Base-by-base conservation (phyloP, 306 rosid species). In the Canavalia ensiformis region DNA sequence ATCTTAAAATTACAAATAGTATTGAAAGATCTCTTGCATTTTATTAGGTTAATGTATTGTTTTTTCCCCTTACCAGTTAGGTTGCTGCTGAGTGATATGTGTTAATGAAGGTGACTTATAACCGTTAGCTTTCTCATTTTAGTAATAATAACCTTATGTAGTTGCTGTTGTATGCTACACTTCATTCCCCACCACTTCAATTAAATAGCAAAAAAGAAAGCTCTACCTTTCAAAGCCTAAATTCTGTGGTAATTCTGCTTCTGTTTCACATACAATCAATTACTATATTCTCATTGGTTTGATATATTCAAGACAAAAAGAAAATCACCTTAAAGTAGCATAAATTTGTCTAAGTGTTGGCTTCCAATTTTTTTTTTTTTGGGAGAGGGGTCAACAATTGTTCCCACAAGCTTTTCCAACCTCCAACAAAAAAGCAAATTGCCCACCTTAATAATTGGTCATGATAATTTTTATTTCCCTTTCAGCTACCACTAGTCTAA, bases 401-500 rank as follows among this genome's bases (percentile, higher is more conserved):
- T 69, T 58, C 82, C 79, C 73, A 70, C 52, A 68, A 78, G 7
- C 73, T 74, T 84, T 87, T 74, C 76, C 81, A 77, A 84, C 74
- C 76, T 64, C 82, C 88, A 77, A 84, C 66, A 78, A 78, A 1
- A 72, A 75, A 82, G 64, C 58, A 78, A 60, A 63, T 80, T 76
- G 75, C 70, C 76, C 70, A 82, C 81, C 87, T 49, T 71, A 78
- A 88, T 88, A 81, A 88, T 88, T 74, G 42, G 63, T 39, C 71
- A 59, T 85, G 76, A 75, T 75, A 75, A 84, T 52, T 78, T 47
- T 65, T 41, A 18, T 49, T 70, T 69, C 76, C 79, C 88, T 86
- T 88, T 88, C 89, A 89, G 88, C 86, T 73, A 67, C 87, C 91
- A 88, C 89, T 85, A 83, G 47, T 57, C 67, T 74, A 51, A 68